Base-by-base conservation (phyloP, 805 yeast genomes). In the Candida nanaspora region DNA sequence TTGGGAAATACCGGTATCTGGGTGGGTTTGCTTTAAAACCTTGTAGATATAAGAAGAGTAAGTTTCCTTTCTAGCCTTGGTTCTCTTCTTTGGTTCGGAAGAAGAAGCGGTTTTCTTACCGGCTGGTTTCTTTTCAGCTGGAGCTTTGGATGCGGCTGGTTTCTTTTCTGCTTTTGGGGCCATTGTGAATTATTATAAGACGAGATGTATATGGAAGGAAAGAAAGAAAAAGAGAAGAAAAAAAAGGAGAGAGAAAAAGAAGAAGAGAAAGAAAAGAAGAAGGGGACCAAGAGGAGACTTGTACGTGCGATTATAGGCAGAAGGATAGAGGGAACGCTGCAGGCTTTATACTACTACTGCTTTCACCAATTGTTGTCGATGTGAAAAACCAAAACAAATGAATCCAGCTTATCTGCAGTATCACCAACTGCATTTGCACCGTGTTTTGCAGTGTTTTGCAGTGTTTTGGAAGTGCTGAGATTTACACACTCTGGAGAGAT, bases 1-100 rank as follows among this genome's bases (percentile, higher is more conserved):
- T 74, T 88, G 95, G 59, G 98, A 89, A 67, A 91, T 91, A 86
- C 97, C 98, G 49, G 98, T 91, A 70, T 91, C 97, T 70, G 97
- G 98, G 74, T 91, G 98, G 49, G 97, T 89, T 79, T 91, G 97
- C 74, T 89, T 89, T 68, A 91, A 83, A 55, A 89, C 97, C 74
- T 89, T 91, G 93, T 89, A 91, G 68, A 91, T 91, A 75, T 91
- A 91, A 49, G 97, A 88, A 52, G 96, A 87, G 78, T 88, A 91
- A 52, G 97, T 87, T 76, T 91, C 97, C 84, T 87, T 88, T 82
- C 97, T 87, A 59, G 89, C 72, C 83, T 88, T 89, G 56, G 86
- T 65, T 78, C 95, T 87, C 84, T 85, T 88, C 80, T 87, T 88
- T 66, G 80, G 69, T 61, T 80, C 89, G 53, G 83, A 63, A 50